phyloP scores from a whole-genome alignment of 139 green algal genomes.

The Picochlorum sp. region DNA sequence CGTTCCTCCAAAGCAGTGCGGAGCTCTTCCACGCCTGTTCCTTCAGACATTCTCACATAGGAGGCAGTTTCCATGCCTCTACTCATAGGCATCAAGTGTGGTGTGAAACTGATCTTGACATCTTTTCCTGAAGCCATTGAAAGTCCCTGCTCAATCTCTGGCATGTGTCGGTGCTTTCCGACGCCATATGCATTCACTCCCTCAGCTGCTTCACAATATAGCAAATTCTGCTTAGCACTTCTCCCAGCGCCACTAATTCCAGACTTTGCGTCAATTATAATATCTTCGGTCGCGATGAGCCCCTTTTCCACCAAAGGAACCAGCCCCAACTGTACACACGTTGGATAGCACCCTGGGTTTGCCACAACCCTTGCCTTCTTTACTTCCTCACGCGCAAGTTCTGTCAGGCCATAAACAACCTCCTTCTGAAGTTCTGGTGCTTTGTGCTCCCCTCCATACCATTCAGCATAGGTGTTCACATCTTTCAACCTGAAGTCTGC shows the following conservation, averaged over 20 bases:
- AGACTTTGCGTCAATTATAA: constrained; percentile 97
- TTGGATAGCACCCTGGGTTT: constrained; percentile 98
- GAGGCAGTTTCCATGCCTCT: constrained; percentile 94
- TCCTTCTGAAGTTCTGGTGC: constrained; percentile 89
- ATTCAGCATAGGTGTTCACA: constrained; percentile 80
- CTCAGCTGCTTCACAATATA: constrained; percentile 87
- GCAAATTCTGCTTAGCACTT: constrained; percentile 78
- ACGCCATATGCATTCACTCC: constrained; percentile 81
- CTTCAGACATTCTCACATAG: constrained; percentile 77
- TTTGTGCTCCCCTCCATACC: constrained; percentile 87
- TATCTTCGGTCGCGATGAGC: constrained; percentile 78
- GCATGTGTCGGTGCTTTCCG: constrained; percentile 82
- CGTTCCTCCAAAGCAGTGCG: constrained; percentile 38
- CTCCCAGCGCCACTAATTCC: constrained; percentile 85
- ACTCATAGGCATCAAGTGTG: constrained; percentile 94
- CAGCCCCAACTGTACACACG: constrained; percentile 74
- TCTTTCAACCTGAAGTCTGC: constrained; percentile 91
- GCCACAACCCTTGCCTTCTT: constrained; percentile 78
- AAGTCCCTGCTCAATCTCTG: constrained; percentile 93
- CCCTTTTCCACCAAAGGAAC: constrained; percentile 61
- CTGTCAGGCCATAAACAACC: constrained; percentile 94
- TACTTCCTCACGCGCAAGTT: constrained; percentile 71
- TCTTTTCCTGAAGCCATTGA: constrained; percentile 57
- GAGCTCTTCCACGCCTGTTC: constrained; percentile 64
- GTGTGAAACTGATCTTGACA: constrained; percentile 87